A percentile compares a stretch with the other conserved stretches of the same genome.
phyloP scores from a whole-genome alignment of 2,329 filamentous ascomycete genomes.

The Calcarisporium arbuscula region DNA sequence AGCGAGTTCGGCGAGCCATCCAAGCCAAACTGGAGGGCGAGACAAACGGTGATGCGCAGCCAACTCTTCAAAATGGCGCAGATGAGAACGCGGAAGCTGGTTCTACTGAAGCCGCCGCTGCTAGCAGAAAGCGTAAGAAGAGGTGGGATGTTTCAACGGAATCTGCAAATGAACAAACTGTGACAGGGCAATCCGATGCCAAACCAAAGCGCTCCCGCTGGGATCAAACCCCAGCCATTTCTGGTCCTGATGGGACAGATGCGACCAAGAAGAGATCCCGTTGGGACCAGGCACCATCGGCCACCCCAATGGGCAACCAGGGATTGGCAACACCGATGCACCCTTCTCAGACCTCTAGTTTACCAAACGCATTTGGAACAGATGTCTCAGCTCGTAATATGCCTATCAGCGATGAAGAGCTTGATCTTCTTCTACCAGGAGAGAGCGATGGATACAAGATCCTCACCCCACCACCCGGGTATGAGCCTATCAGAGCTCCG shows the following conservation, averaged over 20 bases:
- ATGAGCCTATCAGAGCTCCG: conserved; percentile 73
- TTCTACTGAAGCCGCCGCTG: conserved; percentile 55
- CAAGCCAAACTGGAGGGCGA: conserved; percentile 62
- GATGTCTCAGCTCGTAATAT: conserved; percentile 76
- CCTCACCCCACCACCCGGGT: conserved; percentile 83
- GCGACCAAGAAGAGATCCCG: conserved; percentile 70
- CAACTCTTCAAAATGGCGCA: conserved; percentile 67
- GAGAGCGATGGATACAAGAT: conserved; percentile 90
- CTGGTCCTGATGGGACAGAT: conserved; percentile 48
- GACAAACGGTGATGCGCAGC: conserved; percentile 55
- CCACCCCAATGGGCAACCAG: conserved; percentile 66
- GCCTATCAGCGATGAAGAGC: conserved; percentile 84
- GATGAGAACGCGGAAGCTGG: conserved; percentile 70
- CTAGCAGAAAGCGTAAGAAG: conserved; percentile 80
- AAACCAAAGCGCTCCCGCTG: conserved; percentile 77
- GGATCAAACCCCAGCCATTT: conserved; percentile 69
- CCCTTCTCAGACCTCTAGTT: conserved; percentile 51
- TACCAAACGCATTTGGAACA: conserved; percentile 65
- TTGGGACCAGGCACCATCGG: conserved; percentile 86
- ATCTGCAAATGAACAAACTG: conserved; percentile 43
- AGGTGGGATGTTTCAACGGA: conserved; percentile 80
- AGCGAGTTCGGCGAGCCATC: conserved; percentile 74
- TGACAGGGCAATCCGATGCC: conserved; percentile 44
- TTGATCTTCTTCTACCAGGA: conserved; percentile 82
- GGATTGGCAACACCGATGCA: conserved; percentile 77